Evolutionary conservation across 192 early-diverging fungal species (phyloP), one percentile per base, ranked within the genome.

Genomic region (Geosiphon pyriformis): DNA sequence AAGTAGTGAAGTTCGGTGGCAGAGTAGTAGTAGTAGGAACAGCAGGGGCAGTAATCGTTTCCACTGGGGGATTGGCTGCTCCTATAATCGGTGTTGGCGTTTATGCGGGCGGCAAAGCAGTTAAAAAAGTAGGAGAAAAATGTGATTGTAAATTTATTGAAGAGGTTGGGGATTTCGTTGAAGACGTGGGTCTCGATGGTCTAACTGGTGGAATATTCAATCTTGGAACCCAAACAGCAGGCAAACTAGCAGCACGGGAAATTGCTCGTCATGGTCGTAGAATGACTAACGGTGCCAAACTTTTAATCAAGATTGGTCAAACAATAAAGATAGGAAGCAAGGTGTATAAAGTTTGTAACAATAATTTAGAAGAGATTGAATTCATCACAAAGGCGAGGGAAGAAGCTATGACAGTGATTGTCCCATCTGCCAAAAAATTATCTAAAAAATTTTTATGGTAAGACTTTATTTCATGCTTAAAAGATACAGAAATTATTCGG

Each of bases 111-210:
- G 52, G 52, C 7, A 53, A 53, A 53, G 52, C 25, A 22, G 25
- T 53, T n/a, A 20, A 53, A 20, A 20, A 53, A 53, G 23, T 53
- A 22, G 52, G 52, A 53, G 23, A 22, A 25, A 20, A 22, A 11
- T 53, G 25, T 53, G 52, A 53, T 53, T 53, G 52, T 53, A 22
- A 53, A 17, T 53, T 53, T 53, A 22, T 53, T 53, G 52, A 53
- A 20, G 25, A 20, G 23, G 8, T 53, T 4, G 52, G 52, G 25
- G 52, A 53, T 53, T 53, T 53, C n/a, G 23, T 53, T 53, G 52
- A 20, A 53, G 52, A 25, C 23, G 52, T 53, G n/a, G 52, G 52
- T 53, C 23, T 53, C 4, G 17, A 53, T 53, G 52, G n/a, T 53
- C 52, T 53, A 6, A 22, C 25, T 53, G 17, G 52, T 53, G 52